Conservation (phyloP, 2,329 filamentous ascomycete species). For the Sarocladium strictum region DNA sequence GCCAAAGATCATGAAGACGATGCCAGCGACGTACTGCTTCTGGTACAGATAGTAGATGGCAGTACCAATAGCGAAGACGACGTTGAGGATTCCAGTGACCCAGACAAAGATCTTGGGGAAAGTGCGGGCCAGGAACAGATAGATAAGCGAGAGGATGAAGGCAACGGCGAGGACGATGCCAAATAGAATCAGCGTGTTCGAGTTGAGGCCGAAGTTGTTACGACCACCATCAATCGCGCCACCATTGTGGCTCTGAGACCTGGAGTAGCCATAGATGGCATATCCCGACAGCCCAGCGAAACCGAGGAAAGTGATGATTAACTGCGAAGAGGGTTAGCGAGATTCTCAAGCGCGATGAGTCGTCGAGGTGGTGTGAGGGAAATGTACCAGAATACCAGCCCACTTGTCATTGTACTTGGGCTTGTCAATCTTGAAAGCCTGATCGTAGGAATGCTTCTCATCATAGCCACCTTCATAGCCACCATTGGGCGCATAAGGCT, state of each 20-base stretch:
- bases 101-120: slow-evolving; percentile 92
- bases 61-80: slow-evolving; percentile 76
- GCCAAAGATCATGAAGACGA: slow-evolving; percentile 75
- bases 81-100: slow-evolving; percentile 84
- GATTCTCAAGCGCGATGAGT: background rate
- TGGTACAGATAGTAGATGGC: slow-evolving; percentile 78
- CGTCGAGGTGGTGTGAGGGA: background rate
- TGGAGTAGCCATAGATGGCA: slow-evolving; percentile 67
- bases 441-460: slow-evolving; percentile 60
- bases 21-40: slow-evolving; percentile 75
- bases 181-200: slow-evolving; percentile 83
- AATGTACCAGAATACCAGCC: slow-evolving; percentile 69
- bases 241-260: slow-evolving; percentile 56
- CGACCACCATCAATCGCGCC: slow-evolving; percentile 65
- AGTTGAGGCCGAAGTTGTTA: slow-evolving; percentile 64
- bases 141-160: slow-evolving; percentile 67
- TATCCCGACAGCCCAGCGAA: slow-evolving; percentile 73
- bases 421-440: slow-evolving; percentile 73
- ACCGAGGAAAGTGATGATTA: slow-evolving; percentile 65
- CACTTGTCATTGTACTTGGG: slow-evolving; percentile 91
- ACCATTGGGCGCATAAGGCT: slow-evolving; percentile 21
- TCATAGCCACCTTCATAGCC: slow-evolving; percentile 30
- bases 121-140: slow-evolving; percentile 67
- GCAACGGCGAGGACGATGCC: slow-evolving; percentile 70
- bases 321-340: slow-evolving; percentile 32